Conservation (phyloP, 2,329 filamentous ascomycete species). For the Penicillium expansum region DNA sequence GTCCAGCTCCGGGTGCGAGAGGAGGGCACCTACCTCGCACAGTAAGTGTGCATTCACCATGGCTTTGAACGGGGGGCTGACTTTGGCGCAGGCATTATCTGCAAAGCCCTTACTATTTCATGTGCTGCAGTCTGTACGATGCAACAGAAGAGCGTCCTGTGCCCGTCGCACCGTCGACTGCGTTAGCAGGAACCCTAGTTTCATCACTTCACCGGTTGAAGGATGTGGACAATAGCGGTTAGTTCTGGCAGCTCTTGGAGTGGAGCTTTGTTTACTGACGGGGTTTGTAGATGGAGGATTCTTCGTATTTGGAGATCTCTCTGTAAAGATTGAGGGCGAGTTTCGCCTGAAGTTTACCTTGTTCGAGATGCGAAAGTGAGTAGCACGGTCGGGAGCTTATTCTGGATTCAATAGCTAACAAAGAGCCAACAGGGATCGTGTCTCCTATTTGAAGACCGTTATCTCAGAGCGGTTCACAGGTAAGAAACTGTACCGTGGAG, state of each 20-base stretch:
- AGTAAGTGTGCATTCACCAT: conserved; percentile 50
- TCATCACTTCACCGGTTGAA: conserved; percentile 82
- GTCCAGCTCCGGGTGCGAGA: conserved; percentile 63
- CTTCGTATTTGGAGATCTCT: conserved; percentile 89
- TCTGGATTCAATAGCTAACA: conserved; percentile 17
- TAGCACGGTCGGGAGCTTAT: conserved; percentile 6
- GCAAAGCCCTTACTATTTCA: conserved; percentile 64
- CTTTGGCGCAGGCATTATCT: conserved; percentile 53
- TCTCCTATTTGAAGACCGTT: conserved; percentile 53
- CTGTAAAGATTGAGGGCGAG: conserved; percentile 69
- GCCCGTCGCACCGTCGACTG: conserved; percentile 48
- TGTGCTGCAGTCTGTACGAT: conserved; percentile 57
- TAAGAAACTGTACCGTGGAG: conserved; percentile 32
- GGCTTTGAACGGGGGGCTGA: conserved; percentile 14
- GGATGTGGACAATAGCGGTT: conserved; percentile 66
- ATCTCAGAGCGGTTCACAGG: conserved; percentile 68
- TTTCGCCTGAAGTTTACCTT: conserved; percentile 75
- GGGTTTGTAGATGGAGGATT: conserved; percentile 66
- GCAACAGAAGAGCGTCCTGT: conserved; percentile 48
- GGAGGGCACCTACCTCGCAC: conserved; percentile 50
- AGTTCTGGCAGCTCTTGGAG: conserved; percentile 13
- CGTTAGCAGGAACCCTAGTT: conserved; percentile 68
- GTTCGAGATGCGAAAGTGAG: conserved; percentile 66
- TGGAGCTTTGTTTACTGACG: background rate
- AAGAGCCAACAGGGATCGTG: conserved; percentile 35